Conservation (phyloP, 1,284 basidiomycete species). For the Inonotus hispidus region DNA sequence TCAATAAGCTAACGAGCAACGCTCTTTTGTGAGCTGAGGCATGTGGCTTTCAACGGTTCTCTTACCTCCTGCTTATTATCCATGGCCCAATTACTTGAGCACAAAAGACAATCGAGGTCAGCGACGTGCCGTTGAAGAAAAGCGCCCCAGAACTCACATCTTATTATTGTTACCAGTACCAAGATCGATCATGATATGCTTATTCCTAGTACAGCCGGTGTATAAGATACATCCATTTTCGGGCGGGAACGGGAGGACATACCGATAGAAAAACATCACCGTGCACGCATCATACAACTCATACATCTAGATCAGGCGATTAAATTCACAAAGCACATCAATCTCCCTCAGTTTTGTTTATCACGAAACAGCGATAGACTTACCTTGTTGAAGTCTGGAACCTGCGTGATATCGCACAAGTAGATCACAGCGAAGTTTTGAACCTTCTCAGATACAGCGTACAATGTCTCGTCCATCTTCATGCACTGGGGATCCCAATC, state of each 20-base stretch:
- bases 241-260: conserved; percentile 24
- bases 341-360: not conserved
- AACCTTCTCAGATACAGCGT: conserved; percentile 89
- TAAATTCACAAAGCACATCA: not conserved
- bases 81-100: conserved; percentile 88
- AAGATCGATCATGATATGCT: conserved; percentile 99
- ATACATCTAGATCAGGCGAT: conserved; percentile 81
- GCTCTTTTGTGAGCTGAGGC: not conserved
- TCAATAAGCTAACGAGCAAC: conserved; percentile 74
- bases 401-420: conserved; percentile 92
- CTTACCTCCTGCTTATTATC: conserved; percentile 93
- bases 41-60: conserved; percentile 9
- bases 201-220: conserved; percentile 58
- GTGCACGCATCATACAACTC: conserved; percentile 94
- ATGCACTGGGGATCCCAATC: conserved; percentile 96
- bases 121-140: not conserved
- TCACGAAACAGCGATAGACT: not conserved
- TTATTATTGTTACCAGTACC: conserved; percentile 99
- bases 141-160: conserved; percentile 56
- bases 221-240: not conserved
- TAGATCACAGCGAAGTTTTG: conserved; percentile 99
- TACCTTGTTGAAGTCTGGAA: conserved; percentile 99
- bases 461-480: conserved; percentile 98
- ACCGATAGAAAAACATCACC: conserved; percentile 98
- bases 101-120: conserved; percentile 7